A percentile compares a stretch with the other conserved stretches of the same genome.
These are phyloP conservation scores for Colletotrichum euphorbiae DNA, from an alignment of 2,329 filamentous ascomycete species.

Conservation along the genomic window DNA sequence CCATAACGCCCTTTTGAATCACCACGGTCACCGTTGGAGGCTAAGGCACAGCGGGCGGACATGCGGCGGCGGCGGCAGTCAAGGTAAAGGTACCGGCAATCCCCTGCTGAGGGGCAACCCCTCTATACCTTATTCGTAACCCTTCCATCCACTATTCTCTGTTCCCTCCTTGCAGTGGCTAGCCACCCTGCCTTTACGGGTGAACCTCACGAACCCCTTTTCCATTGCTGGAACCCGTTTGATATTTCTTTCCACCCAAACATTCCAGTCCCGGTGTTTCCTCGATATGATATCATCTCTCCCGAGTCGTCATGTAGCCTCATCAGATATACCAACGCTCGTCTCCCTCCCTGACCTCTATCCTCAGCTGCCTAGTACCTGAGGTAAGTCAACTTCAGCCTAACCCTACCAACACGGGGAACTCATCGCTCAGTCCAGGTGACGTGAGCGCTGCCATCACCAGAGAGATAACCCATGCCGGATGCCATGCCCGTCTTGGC, in stretches of 20 bases:
- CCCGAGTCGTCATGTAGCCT: neutral
- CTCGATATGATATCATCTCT: constrained; percentile 7
- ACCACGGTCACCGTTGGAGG: neutral
- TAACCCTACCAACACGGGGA: constrained; percentile 12
- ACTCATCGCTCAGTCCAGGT: constrained; percentile 7
- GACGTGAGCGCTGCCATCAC: constrained; percentile 17
- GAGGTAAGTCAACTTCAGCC: neutral
- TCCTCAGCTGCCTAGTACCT: neutral
- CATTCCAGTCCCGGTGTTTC: constrained; percentile 6
- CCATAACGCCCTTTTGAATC: neutral
- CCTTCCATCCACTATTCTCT: constrained; percentile 17
- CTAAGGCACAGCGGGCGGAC: constrained; percentile 18
- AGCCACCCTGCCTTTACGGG: neutral
- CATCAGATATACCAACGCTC: neutral
- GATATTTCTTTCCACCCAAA: neutral
- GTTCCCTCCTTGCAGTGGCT: neutral
- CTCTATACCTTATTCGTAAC: constrained; percentile 38
- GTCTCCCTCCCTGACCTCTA: neutral
- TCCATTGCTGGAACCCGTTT: neutral
- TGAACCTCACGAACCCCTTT: neutral
- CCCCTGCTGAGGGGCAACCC: constrained; percentile 32
- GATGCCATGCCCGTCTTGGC: constrained; percentile 17
- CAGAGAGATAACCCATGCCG: constrained; percentile 12
- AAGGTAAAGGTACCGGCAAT: neutral
- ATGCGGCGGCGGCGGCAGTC: constrained; percentile 2